These are phyloP conservation scores for Arachnopeziza araneosa DNA, from an alignment of 2,329 filamentous ascomycete species.

Conservation along the genomic window DNA sequence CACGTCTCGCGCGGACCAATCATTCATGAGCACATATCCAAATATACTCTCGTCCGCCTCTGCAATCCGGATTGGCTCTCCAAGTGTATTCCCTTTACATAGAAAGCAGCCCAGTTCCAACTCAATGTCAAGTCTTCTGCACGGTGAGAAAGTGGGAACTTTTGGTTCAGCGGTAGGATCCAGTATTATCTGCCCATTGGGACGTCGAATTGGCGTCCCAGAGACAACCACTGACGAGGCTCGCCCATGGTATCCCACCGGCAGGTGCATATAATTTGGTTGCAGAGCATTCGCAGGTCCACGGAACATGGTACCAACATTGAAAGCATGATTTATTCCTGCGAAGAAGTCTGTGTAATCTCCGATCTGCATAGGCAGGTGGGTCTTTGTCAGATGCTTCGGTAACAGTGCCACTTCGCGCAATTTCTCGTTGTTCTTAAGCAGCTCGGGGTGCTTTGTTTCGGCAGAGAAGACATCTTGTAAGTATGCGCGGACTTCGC, in stretches of 20 bases:
- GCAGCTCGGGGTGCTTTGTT: slow-evolving; percentile 53
- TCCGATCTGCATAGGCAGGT: slow-evolving; percentile 71
- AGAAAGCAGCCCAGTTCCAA: slow-evolving; percentile 76
- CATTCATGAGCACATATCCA: slow-evolving; percentile 77
- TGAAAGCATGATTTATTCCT: slow-evolving; percentile 72
- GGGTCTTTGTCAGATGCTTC: slow-evolving; percentile 53
- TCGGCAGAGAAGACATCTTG: slow-evolving; percentile 59
- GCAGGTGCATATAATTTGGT: slow-evolving; percentile 51
- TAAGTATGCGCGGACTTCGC: slow-evolving; percentile 62
- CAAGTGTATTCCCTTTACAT: slow-evolving; percentile 57
- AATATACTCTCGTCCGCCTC: slow-evolving; percentile 66
- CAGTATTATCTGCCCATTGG: slow-evolving; percentile 66
- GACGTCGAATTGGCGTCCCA: slow-evolving; percentile 66
- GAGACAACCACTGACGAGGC: slow-evolving; percentile 54
- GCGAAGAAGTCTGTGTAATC: slow-evolving; percentile 87
- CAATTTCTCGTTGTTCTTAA: slow-evolving; percentile 56
- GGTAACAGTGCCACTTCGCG: slow-evolving; percentile 54
- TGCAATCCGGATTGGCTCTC: slow-evolving; percentile 56
- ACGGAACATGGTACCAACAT: slow-evolving; percentile 29
- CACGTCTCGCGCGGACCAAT: slow-evolving; percentile 80
- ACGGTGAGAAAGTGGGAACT: slow-evolving; percentile 56
- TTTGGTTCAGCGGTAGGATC: slow-evolving; percentile 58
- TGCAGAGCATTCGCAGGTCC: slow-evolving; percentile 43
- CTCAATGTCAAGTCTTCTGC: slow-evolving; percentile 69
- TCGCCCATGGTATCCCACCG: slow-evolving; percentile 48